Percentiles rank a stretch among this genome's conserved stretches.
phyloP scores from a whole-genome alignment of 352 stramenopile genomes.

The Aphanomyces astaci region DNA sequence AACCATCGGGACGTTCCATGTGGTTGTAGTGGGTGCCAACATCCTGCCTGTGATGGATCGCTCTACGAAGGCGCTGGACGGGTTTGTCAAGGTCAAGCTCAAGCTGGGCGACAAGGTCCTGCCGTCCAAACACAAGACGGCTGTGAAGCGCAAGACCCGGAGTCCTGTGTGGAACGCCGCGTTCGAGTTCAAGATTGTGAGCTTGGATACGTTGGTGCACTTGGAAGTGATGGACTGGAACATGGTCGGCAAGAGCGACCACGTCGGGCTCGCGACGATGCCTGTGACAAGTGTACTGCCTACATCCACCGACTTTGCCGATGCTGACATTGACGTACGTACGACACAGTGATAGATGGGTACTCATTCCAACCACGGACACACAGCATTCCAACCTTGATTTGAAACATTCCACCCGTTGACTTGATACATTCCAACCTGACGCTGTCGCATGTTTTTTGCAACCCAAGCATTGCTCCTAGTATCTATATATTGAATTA shows the following conservation, averaged over 20 bases:
- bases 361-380: too few relatives aligned
- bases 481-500: too few relatives aligned
- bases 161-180: constrained; percentile 52
- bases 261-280: constrained; percentile 42
- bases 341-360: not conserved
- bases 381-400: too few relatives aligned
- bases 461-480: too few relatives aligned
- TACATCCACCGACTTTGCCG: constrained; percentile 26
- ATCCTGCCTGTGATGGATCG: constrained; percentile 53
- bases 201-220: constrained; percentile 42
- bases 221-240: constrained; percentile 52
- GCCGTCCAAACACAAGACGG: constrained; percentile 19
- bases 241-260: constrained; percentile 37
- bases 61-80: constrained; percentile 44
- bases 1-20: constrained; percentile 36
- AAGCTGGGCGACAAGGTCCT: constrained; percentile 23
- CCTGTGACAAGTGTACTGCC: constrained; percentile 41
- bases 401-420: too few relatives aligned
- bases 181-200: constrained; percentile 44
- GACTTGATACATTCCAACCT: too few relatives aligned
- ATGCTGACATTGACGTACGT: constrained; percentile 6
- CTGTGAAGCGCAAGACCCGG: constrained; percentile 50
- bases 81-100: constrained; percentile 46
- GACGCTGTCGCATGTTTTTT: too few relatives aligned
- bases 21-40: constrained; percentile 57